A percentile compares a stretch with the other conserved stretches of the same genome.
Evolutionary conservation across 2,329 filamentous ascomycete genomes (phyloP).

Genomic region (Scytalidium lignicola): DNA sequence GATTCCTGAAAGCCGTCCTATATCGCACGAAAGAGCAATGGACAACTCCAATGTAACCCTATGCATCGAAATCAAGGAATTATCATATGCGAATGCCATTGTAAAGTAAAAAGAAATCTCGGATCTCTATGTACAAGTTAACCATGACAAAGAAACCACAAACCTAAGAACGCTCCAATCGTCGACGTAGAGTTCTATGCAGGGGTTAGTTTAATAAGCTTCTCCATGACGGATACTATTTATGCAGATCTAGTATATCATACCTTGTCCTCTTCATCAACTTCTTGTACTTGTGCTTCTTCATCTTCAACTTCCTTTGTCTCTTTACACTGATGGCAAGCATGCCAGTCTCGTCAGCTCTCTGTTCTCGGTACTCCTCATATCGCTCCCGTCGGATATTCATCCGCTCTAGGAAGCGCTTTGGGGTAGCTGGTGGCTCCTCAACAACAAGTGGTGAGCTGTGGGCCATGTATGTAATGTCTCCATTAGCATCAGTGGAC

Average conservation of each 20-base stretch:
- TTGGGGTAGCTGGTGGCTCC: constrained; percentile 24
- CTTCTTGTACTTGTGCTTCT: constrained; percentile 99
- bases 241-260: neutral
- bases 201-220: neutral
- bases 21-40: neutral
- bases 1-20: neutral
- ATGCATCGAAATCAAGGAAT: neutral
- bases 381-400: constrained; percentile 57
- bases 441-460: constrained; percentile 53
- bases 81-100: neutral
- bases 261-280: constrained; percentile 58
- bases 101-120: neutral
- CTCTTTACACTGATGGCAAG: constrained; percentile 84
- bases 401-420: constrained; percentile 66
- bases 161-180: neutral
- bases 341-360: constrained; percentile 54
- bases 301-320: constrained; percentile 96
- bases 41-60: neutral
- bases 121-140: neutral
- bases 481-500: constrained; percentile 53
- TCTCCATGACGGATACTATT: neutral
- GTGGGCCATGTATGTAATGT: constrained; percentile 56
- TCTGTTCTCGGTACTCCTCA: constrained; percentile 46
- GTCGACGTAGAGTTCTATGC: neutral
- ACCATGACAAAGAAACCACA: neutral